phyloP scores from a whole-genome alignment of 2,329 filamentous ascomycete genomes.

The Dactylellina leptospora region DNA sequence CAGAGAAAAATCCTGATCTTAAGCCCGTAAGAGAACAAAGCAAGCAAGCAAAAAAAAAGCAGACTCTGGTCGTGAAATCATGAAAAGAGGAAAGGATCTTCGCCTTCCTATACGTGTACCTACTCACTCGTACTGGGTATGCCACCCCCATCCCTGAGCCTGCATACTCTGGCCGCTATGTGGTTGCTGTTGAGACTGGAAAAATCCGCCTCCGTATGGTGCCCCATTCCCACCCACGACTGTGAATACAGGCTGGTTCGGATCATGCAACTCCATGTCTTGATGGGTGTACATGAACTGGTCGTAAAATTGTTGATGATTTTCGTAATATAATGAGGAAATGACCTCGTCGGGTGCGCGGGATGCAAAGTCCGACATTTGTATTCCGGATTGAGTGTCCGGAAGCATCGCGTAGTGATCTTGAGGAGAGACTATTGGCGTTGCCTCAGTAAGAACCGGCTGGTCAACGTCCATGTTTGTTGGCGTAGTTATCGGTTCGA shows the following conservation, averaged over 20 bases:
- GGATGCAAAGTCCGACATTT: constrained; percentile 47
- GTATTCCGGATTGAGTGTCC: constrained; percentile 43
- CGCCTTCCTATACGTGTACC: constrained; percentile 29
- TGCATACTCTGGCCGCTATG: constrained; percentile 24
- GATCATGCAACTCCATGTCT: constrained; percentile 51
- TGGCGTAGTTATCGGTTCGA: constrained; percentile 11
- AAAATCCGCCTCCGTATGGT: constrained; percentile 31
- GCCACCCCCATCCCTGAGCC: constrained; percentile 36
- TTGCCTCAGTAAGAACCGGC: constrained; percentile 33
- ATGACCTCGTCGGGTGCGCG: constrained; percentile 44
- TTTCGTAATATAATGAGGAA: constrained; percentile 36
- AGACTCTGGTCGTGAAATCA: constrained; percentile 17
- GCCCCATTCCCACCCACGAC: constrained; percentile 31
- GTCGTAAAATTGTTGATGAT: constrained; percentile 42
- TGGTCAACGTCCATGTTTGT: constrained; percentile 43
- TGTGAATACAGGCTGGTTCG: constrained; percentile 39
- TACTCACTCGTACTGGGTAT: constrained; percentile 25
- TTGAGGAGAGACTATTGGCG: constrained; percentile 35
- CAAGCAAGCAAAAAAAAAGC: constrained; percentile 12
- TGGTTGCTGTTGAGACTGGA: constrained; percentile 36
- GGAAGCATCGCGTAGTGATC: constrained; percentile 39
- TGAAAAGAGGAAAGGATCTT: constrained; percentile 3
- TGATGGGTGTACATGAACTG: constrained; percentile 50
- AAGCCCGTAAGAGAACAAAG: not conserved
- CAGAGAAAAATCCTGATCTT: constrained; percentile 1